Percentiles rank a stretch among this genome's conserved stretches.
Evolutionary conservation across 2,329 filamentous ascomycete genomes (phyloP).

Genomic region (Coleophoma crateriformis): DNA sequence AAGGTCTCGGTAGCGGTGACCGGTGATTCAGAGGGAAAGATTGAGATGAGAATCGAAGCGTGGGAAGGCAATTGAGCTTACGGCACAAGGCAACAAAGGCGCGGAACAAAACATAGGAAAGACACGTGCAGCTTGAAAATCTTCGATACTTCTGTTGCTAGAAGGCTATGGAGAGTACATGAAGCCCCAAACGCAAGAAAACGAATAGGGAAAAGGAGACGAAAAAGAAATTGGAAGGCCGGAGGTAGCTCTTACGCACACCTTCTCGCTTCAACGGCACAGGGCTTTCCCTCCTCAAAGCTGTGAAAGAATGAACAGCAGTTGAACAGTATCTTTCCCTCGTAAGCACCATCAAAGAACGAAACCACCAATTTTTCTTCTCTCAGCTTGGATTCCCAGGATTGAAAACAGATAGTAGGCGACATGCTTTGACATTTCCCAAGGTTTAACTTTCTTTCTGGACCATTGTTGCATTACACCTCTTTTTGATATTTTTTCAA

Average conservation of each 20-base stretch:
- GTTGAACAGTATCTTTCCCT: conserved; percentile 94
- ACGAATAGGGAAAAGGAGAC: neutral
- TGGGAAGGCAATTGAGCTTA: too few species aligned
- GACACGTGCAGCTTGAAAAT: too few species aligned
- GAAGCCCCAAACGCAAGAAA: neutral
- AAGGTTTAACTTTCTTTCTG: too few species aligned
- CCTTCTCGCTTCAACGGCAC: conserved; percentile 68
- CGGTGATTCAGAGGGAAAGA: too few species aligned
- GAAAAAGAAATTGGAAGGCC: neutral
- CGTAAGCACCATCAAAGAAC: conserved; percentile 78
- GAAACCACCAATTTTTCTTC: conserved; percentile 28
- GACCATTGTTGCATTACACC: neutral
- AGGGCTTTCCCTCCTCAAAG: conserved; percentile 90
- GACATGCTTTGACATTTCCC: conserved; percentile 8
- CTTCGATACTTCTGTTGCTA: too few species aligned
- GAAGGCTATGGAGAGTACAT: neutral
- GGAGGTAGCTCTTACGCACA: conserved; percentile 74
- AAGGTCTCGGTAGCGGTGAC: too few species aligned
- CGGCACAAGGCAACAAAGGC: too few species aligned
- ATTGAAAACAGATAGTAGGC: neutral
- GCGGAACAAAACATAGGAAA: too few species aligned
- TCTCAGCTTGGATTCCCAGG: too few species aligned
- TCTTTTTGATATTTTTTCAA: conserved; percentile 6
- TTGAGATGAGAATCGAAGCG: too few species aligned
- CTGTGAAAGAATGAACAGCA: conserved; percentile 34